These are phyloP conservation scores for Radiomyces spectabilis DNA, from an alignment of 192 early-diverging fungal genomes.

Conservation along the genomic window DNA sequence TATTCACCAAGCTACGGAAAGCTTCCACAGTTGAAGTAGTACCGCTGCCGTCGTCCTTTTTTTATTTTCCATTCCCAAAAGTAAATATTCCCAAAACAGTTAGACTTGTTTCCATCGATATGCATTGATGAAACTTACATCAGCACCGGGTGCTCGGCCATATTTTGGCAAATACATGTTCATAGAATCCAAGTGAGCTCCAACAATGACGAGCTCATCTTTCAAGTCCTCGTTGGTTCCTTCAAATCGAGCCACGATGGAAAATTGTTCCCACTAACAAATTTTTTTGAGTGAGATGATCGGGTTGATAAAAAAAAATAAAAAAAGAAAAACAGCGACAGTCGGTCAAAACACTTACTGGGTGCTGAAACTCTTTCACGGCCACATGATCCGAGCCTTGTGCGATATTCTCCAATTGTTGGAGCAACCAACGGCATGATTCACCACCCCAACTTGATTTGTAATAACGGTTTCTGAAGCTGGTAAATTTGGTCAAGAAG, in stretches of 20 bases:
- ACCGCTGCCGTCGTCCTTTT: conserved; percentile 87
- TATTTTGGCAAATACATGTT: conserved; percentile 77
- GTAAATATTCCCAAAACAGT: no score
- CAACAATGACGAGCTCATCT: conserved; percentile 69
- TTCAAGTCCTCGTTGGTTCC: conserved; percentile 35
- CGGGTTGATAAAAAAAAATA: background rate
- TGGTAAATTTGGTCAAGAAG: conserved; percentile 68
- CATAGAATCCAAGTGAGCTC: conserved; percentile 87
- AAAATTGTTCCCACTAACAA: conserved; percentile 69
- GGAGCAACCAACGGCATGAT: conserved; percentile 65
- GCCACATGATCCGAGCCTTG: conserved; percentile 44
- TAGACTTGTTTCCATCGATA: no score
- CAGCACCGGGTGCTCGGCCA: conserved; percentile 71
- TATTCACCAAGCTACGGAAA: conserved; percentile 63
- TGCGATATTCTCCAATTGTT: conserved; percentile 44
- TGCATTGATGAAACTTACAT: conserved; percentile 28
- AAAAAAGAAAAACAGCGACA: conserved; percentile 1
- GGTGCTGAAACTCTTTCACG: conserved; percentile 71
- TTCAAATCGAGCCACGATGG: conserved; percentile 77
- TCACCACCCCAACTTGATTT: conserved; percentile 58
- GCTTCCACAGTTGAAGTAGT: conserved; percentile 86
- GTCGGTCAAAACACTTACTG: conserved; percentile 1
- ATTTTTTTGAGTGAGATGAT: no score
- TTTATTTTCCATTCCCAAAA: conserved; percentile 2
- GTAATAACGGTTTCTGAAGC: conserved; percentile 89